phyloP scores from a whole-genome alignment of 805 yeast species.

The Metschnikowia drakensbergensis region DNA sequence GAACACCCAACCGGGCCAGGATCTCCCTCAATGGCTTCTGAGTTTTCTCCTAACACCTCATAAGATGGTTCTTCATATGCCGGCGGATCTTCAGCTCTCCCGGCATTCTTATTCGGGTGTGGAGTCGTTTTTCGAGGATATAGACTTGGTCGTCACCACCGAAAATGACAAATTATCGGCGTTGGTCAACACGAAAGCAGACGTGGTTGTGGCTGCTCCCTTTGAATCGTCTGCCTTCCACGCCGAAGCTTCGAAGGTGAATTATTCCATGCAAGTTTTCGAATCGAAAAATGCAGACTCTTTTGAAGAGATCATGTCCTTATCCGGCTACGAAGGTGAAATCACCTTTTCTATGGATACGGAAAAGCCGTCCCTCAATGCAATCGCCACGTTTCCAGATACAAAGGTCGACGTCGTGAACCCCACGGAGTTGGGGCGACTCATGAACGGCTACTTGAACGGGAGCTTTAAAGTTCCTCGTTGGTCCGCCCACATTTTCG shows the following conservation, averaged over 20 bases:
- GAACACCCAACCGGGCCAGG: neutral
- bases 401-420: neutral
- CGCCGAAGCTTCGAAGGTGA: neutral
- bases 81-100: neutral
- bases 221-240: neutral
- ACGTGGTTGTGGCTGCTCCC: neutral
- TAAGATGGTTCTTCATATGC: neutral
- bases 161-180: neutral
- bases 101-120: neutral
- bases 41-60: neutral
- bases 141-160: neutral
- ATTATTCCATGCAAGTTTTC: conserved; percentile 1
- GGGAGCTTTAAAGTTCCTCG: neutral
- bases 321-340: neutral
- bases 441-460: neutral
- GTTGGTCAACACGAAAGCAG: neutral
- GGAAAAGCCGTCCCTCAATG: neutral
- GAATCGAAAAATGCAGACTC: neutral
- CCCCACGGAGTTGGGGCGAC: neutral
- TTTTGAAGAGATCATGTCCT: neutral
- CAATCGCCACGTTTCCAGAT: neutral
- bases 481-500: neutral
- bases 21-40: conserved; percentile 1
- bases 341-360: neutral
- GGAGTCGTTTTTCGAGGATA: neutral